Base-by-base conservation (phyloP, 176 grass and related monocot species). In the Carex cristatella region DNA sequence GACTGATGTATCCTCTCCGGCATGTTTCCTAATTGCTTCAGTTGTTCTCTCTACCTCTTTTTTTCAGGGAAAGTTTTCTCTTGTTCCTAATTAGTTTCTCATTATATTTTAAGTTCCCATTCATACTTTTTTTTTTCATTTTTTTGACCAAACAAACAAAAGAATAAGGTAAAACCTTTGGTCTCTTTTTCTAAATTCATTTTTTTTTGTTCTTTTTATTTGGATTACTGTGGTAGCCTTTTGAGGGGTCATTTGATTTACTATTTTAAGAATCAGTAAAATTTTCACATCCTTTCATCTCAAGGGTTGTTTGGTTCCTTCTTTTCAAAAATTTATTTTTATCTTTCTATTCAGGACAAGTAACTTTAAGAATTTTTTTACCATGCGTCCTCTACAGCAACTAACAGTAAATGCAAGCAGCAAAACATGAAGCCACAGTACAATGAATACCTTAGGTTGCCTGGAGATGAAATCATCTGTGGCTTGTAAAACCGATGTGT, bases 391-490 rank as follows among this genome's bases (percentile, higher is more conserved):
- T 27, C 27, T 13, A 27, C 51, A 35, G 28, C 30, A 57, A 78
- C 6, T 33, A 57, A 32, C 28, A 57, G 5, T 78, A 55, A 75
- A 75, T 75, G 71, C 10, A 69, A 78, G 23, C 12, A 78, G 8
- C 5, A 14, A 33, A 4, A 55, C 4, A 65, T 67, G 57, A 79
- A 86, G 15, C 6, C 44, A 38, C 12, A 60, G 42, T 66, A 48
- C 16, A 82, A 60, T 61, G 15, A 23, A 54, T 80, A 95, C 95
- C 88, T 95, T 98, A 0, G 93, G 91, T 58, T 95, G 93, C 89
- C 60, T 85, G 61, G 91, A 90, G 60, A 98, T 98, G 79, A 92
- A 98, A 27, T 90, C 86, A 81, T 98, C 93, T 2, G 89, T 93
- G 40, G 88, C 91, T 92, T 92, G 95, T 18, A 95, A 85, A 57